Evolutionary conservation across 2,329 filamentous ascomycete genomes (phyloP).

Genomic region (Calonectria leucothoes): DNA sequence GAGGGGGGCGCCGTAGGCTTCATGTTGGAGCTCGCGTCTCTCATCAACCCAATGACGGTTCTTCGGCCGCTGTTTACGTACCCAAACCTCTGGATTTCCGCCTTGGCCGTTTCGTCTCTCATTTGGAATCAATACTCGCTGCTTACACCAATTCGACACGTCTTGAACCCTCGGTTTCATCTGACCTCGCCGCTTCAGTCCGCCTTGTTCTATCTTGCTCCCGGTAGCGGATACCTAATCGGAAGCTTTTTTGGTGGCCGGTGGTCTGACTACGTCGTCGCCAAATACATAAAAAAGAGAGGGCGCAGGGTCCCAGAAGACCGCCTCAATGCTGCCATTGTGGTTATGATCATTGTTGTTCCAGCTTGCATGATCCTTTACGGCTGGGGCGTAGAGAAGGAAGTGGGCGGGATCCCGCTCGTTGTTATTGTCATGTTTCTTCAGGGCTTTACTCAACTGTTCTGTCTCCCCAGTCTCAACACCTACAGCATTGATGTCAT

Average conservation of each 20-base stretch:
- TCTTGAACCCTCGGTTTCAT: slow-evolving; percentile 77
- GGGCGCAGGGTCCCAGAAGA: slow-evolving; percentile 73
- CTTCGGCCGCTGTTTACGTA: slow-evolving; percentile 52
- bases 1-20: neutral
- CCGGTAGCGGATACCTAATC: slow-evolving; percentile 73
- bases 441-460: slow-evolving; percentile 76
- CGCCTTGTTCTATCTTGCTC: slow-evolving; percentile 77
- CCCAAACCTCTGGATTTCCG: slow-evolving; percentile 71
- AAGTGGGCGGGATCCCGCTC: slow-evolving; percentile 60
- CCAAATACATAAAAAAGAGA: slow-evolving; percentile 66
- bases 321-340: slow-evolving; percentile 66
- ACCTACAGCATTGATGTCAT: slow-evolving; percentile 82
- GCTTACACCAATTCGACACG: slow-evolving; percentile 75
- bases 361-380: slow-evolving; percentile 72
- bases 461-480: slow-evolving; percentile 78
- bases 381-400: slow-evolving; percentile 57
- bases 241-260: slow-evolving; percentile 76
- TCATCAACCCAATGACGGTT: slow-evolving; percentile 16
- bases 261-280: slow-evolving; percentile 75
- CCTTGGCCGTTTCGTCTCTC: slow-evolving; percentile 68
- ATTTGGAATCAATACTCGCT: slow-evolving; percentile 81
- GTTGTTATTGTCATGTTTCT: slow-evolving; percentile 77
- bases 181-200: slow-evolving; percentile 72
- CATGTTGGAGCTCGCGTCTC: neutral
- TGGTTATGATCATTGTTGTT: slow-evolving; percentile 64